A percentile compares a stretch with the other conserved stretches of the same genome.
phyloP scores from a whole-genome alignment of 75 land plant genomes.

The Cunninghamia lanceolata region DNA sequence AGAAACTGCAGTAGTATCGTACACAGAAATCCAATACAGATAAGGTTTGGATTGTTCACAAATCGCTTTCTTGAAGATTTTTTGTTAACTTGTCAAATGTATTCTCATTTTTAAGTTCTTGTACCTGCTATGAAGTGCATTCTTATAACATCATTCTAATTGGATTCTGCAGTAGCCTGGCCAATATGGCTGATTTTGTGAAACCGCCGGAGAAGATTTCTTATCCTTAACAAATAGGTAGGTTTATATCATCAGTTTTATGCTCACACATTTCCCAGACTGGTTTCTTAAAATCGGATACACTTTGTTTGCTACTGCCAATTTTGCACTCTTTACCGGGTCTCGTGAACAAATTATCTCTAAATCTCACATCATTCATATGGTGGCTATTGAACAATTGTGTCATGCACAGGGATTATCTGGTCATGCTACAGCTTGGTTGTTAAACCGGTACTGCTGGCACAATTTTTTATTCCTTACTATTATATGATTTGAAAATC shows the following conservation, averaged over 20 bases:
- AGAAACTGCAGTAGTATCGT: background rate
- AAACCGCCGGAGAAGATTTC: slow-evolving; percentile 93
- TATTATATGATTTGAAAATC: background rate
- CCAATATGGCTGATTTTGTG: slow-evolving; percentile 86
- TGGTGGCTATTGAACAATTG: slow-evolving; percentile 45
- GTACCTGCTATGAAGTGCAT: background rate
- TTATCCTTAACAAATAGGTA: slow-evolving; percentile 93
- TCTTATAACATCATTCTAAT: background rate
- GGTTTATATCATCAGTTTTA: background rate
- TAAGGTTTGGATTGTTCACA: background rate
- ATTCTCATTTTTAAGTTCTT: background rate
- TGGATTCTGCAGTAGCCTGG: slow-evolving; percentile 64
- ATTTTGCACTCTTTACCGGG: background rate
- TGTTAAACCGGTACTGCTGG: slow-evolving; percentile 70
- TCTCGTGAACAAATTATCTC: background rate
- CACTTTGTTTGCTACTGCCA: background rate
- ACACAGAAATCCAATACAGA: background rate
- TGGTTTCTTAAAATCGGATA: background rate
- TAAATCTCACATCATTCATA: background rate
- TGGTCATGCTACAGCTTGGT: slow-evolving; percentile 96
- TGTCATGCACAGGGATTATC: slow-evolving; percentile 80
- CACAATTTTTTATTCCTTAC: background rate
- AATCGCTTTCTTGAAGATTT: background rate
- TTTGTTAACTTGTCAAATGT: background rate
- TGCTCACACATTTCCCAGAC: background rate